Evolutionary conservation across 2,329 filamentous ascomycete species (phyloP), one percentile per base, ranked within the genome.

Genomic region (Alternaria arbusti): DNA sequence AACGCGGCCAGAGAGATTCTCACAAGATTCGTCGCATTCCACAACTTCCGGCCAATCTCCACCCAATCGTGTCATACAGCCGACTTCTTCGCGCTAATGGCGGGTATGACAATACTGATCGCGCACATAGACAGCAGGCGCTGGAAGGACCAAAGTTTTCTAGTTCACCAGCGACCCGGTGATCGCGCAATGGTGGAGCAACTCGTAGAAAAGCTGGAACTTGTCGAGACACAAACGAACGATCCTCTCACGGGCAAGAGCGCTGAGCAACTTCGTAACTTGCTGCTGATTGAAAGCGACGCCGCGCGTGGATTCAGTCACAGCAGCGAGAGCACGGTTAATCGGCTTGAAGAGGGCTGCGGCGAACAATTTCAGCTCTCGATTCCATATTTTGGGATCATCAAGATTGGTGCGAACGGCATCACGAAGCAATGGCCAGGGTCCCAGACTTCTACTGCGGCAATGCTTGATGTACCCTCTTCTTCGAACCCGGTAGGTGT

Each of bases 361-460:
- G 57, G 59, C 13, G 59, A 59, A 25, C 52, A 56, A 8, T 56
- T 63, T n/a, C 54, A 44, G 9, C 43, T 63, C 12, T 17, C 46
- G 4, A 72, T 77, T 40, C 76, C 75, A 2, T 79, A 76, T 58
- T 76, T 78, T 63, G 75, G 77, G 9, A 71, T 70, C 23, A 71
- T 80, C 57, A 75, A 67, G 17, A 78, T 80, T 61, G 63, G 69
- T 1, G 70, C 68, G 12, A 67, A 70, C n/a, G 67, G 69, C 3
- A 57, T 63, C 43, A 60, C 56, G 1, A 60, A 40, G 25, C 23
- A 63, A 6, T 11, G 15, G 23, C 23, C 60, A 6, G 10, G 20
- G 8, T 32, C 11, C 3, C n/a, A 30, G 11, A 50, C 15, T 28
- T 10, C 32, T 12, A 30, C 1, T 40, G 13, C 12, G n/a, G 36